A percentile compares a stretch with the other conserved stretches of the same genome.
phyloP scores from a whole-genome alignment of 108 stramenopile genomes.

The Fragilariopsis cylindrus region DNA sequence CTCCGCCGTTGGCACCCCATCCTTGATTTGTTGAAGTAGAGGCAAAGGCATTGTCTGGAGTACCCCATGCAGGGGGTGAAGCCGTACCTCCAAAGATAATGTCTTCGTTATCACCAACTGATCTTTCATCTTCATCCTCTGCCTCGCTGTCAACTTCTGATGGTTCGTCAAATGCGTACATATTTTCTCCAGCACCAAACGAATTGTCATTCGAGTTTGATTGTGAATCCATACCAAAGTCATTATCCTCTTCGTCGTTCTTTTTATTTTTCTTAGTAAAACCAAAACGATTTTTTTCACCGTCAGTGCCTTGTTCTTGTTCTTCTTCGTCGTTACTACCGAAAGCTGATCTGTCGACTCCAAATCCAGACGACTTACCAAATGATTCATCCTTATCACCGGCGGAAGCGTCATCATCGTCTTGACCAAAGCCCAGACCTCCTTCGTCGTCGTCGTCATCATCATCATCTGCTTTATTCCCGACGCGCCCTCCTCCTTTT shows the following conservation, averaged over 20 bases:
- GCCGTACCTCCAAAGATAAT: conserved; percentile 15
- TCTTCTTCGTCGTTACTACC: conserved; percentile 10
- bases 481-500: not conserved
- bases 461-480: conserved; percentile 12
- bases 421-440: conserved; percentile 1
- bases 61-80: conserved; percentile 27
- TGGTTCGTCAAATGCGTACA: conserved; percentile 38
- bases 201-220: conserved; percentile 22
- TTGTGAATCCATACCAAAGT: conserved; percentile 23
- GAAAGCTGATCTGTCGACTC: conserved; percentile 4
- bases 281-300: conserved; percentile 34
- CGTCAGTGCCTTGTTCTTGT: conserved; percentile 12
- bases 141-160: conserved; percentile 12
- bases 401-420: conserved; percentile 30
- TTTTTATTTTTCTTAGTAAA: conserved; percentile 28
- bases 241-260: conserved; percentile 3
- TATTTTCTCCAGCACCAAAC: not conserved
- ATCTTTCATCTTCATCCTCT: conserved; percentile 23
- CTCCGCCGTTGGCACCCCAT: conserved; percentile 29
- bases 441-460: conserved; percentile 17
- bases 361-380: not conserved
- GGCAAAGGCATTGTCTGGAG: conserved; percentile 23
- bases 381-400: conserved; percentile 9
- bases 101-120: conserved; percentile 13
- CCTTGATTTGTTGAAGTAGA: not conserved